These are phyloP conservation scores for Candida caryicola DNA, from an alignment of 805 yeast species.

Conservation along the genomic window DNA sequence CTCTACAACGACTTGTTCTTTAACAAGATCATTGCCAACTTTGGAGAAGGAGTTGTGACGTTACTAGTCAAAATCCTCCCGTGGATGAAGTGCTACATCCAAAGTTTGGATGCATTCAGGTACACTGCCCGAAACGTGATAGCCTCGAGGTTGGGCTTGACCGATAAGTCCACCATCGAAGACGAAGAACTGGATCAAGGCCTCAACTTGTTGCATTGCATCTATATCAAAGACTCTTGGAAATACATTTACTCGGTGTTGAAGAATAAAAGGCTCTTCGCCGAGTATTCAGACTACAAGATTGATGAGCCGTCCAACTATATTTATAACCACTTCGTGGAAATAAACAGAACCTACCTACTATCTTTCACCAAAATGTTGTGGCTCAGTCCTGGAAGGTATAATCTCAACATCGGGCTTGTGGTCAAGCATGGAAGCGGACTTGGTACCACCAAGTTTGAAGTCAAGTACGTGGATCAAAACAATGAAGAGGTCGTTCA, in stretches of 20 bases:
- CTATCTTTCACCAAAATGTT: conserved; percentile 45
- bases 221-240: conserved; percentile 53
- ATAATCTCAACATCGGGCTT: conserved; percentile 51
- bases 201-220: conserved; percentile 18
- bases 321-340: conserved; percentile 43
- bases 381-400: conserved; percentile 48
- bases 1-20: conserved; percentile 50
- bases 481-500: conserved; percentile 26
- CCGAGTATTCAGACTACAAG: conserved; percentile 42
- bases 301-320: conserved; percentile 50
- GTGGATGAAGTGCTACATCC: conserved; percentile 37
- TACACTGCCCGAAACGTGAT: conserved; percentile 24
- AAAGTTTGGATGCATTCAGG: conserved; percentile 38
- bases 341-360: conserved; percentile 48
- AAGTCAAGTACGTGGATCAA: conserved; percentile 32
- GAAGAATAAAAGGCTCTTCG: conserved; percentile 51
- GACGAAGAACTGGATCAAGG: neutral
- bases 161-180: conserved; percentile 15
- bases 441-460: conserved; percentile 57
- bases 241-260: conserved; percentile 48
- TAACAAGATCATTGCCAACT: conserved; percentile 33
- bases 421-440: conserved; percentile 55
- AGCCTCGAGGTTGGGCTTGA: conserved; percentile 25
- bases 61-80: conserved; percentile 36
- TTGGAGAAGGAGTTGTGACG: conserved; percentile 35